phyloP scores from a whole-genome alignment of 768 basidiomycete genomes.

The Termitomyces sp. region DNA sequence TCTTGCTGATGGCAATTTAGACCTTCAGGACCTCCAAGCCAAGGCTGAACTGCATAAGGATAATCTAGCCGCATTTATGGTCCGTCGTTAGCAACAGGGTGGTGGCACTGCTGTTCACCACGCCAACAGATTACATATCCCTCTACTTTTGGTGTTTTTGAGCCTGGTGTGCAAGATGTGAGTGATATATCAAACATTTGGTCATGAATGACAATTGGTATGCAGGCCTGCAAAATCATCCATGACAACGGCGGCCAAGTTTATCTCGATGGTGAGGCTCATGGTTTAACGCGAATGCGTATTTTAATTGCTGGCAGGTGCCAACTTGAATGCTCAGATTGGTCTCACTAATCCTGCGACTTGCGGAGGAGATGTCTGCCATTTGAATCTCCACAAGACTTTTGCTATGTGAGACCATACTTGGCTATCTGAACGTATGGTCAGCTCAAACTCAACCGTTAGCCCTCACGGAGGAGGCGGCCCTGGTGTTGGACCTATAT shows the following conservation, averaged over 20 bases:
- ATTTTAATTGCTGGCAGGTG: conserved; percentile 36
- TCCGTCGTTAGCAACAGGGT: conserved; percentile 20
- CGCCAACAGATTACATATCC: conserved; percentile 87
- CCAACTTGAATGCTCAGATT: conserved; percentile 92
- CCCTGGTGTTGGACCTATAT: conserved; percentile 95
- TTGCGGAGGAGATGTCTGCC: conserved; percentile 98
- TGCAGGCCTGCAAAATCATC: conserved; percentile 84
- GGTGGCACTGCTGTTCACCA: not conserved
- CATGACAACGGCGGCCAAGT: conserved; percentile 96
- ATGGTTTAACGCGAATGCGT: not conserved
- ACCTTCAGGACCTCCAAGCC: conserved; percentile 74
- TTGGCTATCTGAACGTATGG: not conserved
- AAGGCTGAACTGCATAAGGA: conserved; percentile 93
- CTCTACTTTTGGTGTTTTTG: conserved; percentile 97
- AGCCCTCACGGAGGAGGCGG: conserved; percentile 98
- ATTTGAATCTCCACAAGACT: conserved; percentile 97
- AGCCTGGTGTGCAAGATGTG: conserved; percentile 79
- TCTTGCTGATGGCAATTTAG: conserved; percentile 80
- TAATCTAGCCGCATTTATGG: conserved; percentile 95
- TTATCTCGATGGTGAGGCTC: conserved; percentile 75
- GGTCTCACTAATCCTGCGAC: conserved; percentile 88
- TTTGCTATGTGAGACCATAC: conserved; percentile 74
- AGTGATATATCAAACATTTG: conserved; percentile 9
- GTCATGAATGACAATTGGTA: not conserved
- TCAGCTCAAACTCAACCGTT: not conserved